Conservation (phyloP, 148 eudicot species). For the Selenicereus undatus region DNA sequence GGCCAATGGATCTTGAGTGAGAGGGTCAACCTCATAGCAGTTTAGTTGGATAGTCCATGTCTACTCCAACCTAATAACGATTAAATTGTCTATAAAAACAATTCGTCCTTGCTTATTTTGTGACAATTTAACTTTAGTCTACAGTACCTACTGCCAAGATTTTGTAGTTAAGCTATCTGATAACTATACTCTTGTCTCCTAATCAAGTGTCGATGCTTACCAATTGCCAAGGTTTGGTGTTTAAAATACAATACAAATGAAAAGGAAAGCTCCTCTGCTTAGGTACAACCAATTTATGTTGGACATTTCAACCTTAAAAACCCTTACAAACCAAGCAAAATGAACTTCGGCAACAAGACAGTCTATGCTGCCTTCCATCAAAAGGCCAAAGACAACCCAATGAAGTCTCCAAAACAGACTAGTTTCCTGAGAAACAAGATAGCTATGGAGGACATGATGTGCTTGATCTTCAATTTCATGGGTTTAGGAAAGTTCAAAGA, state of each 20-base stretch:
- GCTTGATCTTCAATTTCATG: conserved; percentile 33
- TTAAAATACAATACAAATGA: conserved; percentile 5
- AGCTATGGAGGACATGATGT: conserved; percentile 29
- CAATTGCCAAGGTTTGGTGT: background rate
- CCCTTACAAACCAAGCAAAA: conserved; percentile 42
- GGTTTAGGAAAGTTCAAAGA: conserved; percentile 18
- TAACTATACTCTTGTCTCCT: background rate
- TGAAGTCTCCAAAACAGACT: background rate
- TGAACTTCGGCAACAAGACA: background rate
- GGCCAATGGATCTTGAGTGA: no score
- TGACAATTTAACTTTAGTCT: no score
- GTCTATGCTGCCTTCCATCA: conserved; percentile 1
- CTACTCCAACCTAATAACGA: no score
- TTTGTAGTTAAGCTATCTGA: background rate
- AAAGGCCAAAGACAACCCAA: background rate
- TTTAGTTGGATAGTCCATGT: no score
- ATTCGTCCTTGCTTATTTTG: no score
- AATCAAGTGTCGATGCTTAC: background rate
- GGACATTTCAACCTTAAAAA: conserved; percentile 34
- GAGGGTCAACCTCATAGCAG: no score
- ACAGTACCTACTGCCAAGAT: background rate
- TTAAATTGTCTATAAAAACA: no score
- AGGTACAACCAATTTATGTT: conserved; percentile 41
- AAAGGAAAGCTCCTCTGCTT: conserved; percentile 20
- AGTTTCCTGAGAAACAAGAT: background rate